Evolutionary conservation across 2,329 filamentous ascomycete genomes (phyloP), one percentile per base, ranked within the genome.

Genomic region (Penicillium sp.): DNA sequence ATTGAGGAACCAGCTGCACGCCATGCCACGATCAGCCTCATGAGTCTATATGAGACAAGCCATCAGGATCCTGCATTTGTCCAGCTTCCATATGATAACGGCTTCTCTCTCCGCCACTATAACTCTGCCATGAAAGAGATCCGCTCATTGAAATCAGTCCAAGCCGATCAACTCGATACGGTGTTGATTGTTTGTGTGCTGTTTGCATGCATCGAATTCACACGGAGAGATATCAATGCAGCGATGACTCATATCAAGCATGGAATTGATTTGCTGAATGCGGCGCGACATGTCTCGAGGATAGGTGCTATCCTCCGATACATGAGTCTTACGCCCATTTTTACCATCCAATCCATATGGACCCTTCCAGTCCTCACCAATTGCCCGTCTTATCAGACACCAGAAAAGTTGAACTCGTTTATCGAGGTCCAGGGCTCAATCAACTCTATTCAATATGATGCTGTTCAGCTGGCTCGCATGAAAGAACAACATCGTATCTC

Each of bases 91-190:
- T 41, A 41, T 41, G 39, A 41, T 13, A 14, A 7, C 2, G 39
- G 39, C n/a, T 41, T 41, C 11, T 11, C 39, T 11, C 24, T 56
- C 24, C 48, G 48, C 11, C 53, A 56, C 22, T 56, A 56, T 24
- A 56, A 48, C 26, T 29, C 19, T 9, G 53, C 53, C 3, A 56
- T 56, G n/a, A 51, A 52, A 29, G 29, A 39, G 5, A 52, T 56
- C 9, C 26, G 43, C 24, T 37, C 48, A 5, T 26, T 56, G 2
- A 56, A 56, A 43, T 43, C 48, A 11, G 48, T 44, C 24, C 21
- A 45, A 11, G 41, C 48, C 3, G 39, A 46, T n/a, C 31, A 52
- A 33, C 35, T 56, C 31, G 48, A 56, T 29, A 52, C 43, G 4
- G 19, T 50, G 0, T 43, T 56, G 37, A 46, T 56, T 8, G 43